Percentiles rank a stretch among this genome's conserved stretches.
Conservation (phyloP, 2,329 filamentous ascomycete genomes). For the Xylariaceae sp. region DNA sequence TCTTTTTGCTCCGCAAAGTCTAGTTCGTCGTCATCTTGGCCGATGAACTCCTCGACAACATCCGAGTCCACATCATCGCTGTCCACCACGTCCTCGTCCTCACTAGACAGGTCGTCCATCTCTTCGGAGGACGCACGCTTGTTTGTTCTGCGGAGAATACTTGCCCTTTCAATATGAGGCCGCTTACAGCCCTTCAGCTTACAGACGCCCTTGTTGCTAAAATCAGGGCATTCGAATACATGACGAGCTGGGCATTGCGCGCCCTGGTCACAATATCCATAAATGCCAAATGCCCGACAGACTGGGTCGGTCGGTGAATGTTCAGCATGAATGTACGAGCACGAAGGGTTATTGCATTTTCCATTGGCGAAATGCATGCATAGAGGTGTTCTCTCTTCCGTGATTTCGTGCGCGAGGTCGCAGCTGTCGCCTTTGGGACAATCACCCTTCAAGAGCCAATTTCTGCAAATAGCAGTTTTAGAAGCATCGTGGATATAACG, state of each 20-base stretch:
- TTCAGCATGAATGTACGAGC: slow-evolving; percentile 84
- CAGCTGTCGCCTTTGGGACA: slow-evolving; percentile 81
- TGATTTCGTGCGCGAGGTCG: slow-evolving; percentile 88
- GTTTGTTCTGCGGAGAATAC: slow-evolving; percentile 73
- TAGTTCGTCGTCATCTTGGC: slow-evolving; percentile 58
- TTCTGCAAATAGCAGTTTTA: slow-evolving; percentile 90
- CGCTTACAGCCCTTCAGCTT: slow-evolving; percentile 81
- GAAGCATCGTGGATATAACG: slow-evolving; percentile 81
- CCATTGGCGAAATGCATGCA: slow-evolving; percentile 91
- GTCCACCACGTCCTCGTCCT: slow-evolving; percentile 72
- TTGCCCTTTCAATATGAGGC: slow-evolving; percentile 86
- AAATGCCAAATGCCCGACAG: slow-evolving; percentile 81
- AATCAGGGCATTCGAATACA: slow-evolving; percentile 92
- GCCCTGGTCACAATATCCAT: slow-evolving; percentile 89
- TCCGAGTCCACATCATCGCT: slow-evolving; percentile 84
- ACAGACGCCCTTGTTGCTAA: slow-evolving; percentile 88
- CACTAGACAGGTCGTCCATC: slow-evolving; percentile 76
- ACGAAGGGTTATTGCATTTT: slow-evolving; percentile 85
- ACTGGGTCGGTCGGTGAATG: slow-evolving; percentile 79
- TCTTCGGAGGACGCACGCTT: slow-evolving; percentile 52
- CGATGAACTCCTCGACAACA: slow-evolving; percentile 69
- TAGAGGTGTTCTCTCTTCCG: slow-evolving; percentile 80
- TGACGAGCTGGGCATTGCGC: slow-evolving; percentile 79
- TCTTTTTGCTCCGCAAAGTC: slow-evolving; percentile 65
- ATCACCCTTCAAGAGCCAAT: slow-evolving; percentile 78